These are phyloP conservation scores for Curvularia sp. DNA, from an alignment of 2,329 filamentous ascomycete genomes.

Conservation along the genomic window DNA sequence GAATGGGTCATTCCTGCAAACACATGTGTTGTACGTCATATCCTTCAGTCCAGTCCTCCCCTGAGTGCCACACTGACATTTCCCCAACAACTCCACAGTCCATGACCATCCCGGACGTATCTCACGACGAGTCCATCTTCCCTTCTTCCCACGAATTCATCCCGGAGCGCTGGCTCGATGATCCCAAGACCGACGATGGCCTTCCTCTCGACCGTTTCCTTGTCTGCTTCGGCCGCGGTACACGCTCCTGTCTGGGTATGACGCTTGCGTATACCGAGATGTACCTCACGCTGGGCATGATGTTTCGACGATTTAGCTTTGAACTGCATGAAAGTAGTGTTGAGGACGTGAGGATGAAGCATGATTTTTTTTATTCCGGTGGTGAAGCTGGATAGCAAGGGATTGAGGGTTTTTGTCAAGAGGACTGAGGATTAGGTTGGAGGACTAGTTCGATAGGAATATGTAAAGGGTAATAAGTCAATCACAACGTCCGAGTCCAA, in stretches of 20 bases:
- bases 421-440: slow-evolving; percentile 27
- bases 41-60: neutral
- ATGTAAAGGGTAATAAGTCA: neutral
- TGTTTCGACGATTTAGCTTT: slow-evolving; percentile 44
- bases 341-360: slow-evolving; percentile 41
- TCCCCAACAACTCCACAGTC: slow-evolving; percentile 18
- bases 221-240: slow-evolving; percentile 53
- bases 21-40: slow-evolving; percentile 41
- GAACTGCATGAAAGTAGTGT: slow-evolving; percentile 40
- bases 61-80: neutral
- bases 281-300: slow-evolving; percentile 43
- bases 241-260: slow-evolving; percentile 53
- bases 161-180: slow-evolving; percentile 53
- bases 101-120: slow-evolving; percentile 48
- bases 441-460: neutral
- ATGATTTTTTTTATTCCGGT: slow-evolving; percentile 52
- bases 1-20: slow-evolving; percentile 43
- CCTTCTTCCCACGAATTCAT: slow-evolving; percentile 33
- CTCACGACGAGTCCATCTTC: slow-evolving; percentile 36
- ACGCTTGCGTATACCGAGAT: slow-evolving; percentile 48
- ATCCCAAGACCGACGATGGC: slow-evolving; percentile 37
- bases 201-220: slow-evolving; percentile 50
- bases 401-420: slow-evolving; percentile 43
- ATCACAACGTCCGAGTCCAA: neutral
- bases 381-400: slow-evolving; percentile 42